Percentiles rank a stretch among this genome's conserved stretches.
phyloP scores from a whole-genome alignment of 2,329 filamentous ascomycete genomes.

The Xylaria polymorpha region DNA sequence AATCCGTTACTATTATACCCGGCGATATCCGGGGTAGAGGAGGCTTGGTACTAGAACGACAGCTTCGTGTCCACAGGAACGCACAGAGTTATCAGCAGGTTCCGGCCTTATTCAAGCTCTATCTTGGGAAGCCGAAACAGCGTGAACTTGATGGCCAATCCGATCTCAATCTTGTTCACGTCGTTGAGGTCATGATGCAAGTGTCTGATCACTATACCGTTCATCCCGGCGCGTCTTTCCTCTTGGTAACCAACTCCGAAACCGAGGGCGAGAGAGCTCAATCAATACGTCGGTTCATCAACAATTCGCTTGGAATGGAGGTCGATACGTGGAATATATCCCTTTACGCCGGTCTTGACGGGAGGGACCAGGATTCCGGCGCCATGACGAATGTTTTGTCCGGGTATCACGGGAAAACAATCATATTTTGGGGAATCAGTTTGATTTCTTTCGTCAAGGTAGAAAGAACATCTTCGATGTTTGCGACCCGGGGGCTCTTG shows the following conservation, averaged over 20 bases:
- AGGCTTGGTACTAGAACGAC: constrained; percentile 8
- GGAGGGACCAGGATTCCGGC: constrained; percentile 18
- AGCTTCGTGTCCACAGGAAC: constrained; percentile 28
- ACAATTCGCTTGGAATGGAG: constrained; percentile 29
- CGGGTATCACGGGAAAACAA: constrained; percentile 25
- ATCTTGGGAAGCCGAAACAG: constrained; percentile 22
- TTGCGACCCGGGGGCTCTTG: constrained; percentile 23
- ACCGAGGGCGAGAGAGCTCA: constrained; percentile 22
- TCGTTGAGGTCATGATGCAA: constrained; percentile 27
- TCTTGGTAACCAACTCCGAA: constrained; percentile 29
- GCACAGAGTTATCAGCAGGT: constrained; percentile 28
- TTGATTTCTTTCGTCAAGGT: constrained; percentile 25
- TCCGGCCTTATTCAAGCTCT: constrained; percentile 26
- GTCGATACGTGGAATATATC: constrained; percentile 29
- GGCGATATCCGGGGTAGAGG: constrained; percentile 9
- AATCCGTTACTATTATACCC: constrained; percentile 22
- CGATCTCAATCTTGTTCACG: constrained; percentile 27
- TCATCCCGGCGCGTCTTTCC: constrained; percentile 25
- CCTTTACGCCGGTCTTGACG: constrained; percentile 24
- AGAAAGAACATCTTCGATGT: constrained; percentile 26
- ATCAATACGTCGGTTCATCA: constrained; percentile 25
- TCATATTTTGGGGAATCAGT: constrained; percentile 26
- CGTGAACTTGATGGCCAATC: constrained; percentile 7
- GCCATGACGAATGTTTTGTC: constrained; percentile 12
- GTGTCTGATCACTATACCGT: constrained; percentile 23